Evolutionary conservation across 768 basidiomycete species (phyloP), one percentile per base, ranked within the genome.

Genomic region (Pulveroboletus sp.): DNA sequence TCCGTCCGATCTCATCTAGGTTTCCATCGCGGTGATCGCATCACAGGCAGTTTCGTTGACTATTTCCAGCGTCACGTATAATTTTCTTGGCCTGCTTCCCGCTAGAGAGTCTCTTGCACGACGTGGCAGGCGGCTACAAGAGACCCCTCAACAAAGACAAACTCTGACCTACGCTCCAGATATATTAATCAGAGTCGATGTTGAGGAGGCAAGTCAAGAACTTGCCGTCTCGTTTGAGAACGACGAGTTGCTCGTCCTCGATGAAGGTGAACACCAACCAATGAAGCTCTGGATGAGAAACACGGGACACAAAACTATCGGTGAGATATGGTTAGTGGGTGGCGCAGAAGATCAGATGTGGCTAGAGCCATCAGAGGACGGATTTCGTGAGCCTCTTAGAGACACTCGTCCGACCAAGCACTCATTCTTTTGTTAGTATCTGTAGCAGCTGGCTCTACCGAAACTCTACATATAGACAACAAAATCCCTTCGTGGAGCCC

Each of bases 51-150:
- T 76, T 2, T 75, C 75, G 2, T 61, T 94, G 36, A 69, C 67
- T 20, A 67, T 94, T 36, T 77, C 78, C 13, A 68, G 83, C 35
- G 76, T 77, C 33, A 73, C 72, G 36, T 91, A 86, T 53, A 66
- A 82, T 25, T 94, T 94, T 63, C 76, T 94, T 29, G 80, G 81
- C 5, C 75, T 90, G 27, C 75, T 94, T 17, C 82, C 87, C 3
- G 73, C 75, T 21, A 73, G 63, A 1, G 93, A 94, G 64, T 69
- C 81, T 1, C 74, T 94, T 3, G 73, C 80, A 9, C 75, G 74
- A 29, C 84, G 81, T n/a, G 93, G 94, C 13, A 80, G 75, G 38
- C 74, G 93, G 43, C 72, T 97, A 11, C 82, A 94, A 44, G 80
- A 82, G 45, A 93, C 92, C 3, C 75, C 78, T 25, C 70, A 77